Base-by-base conservation (phyloP, 177 flowering plant species). In the Vitis hybrid region DNA sequence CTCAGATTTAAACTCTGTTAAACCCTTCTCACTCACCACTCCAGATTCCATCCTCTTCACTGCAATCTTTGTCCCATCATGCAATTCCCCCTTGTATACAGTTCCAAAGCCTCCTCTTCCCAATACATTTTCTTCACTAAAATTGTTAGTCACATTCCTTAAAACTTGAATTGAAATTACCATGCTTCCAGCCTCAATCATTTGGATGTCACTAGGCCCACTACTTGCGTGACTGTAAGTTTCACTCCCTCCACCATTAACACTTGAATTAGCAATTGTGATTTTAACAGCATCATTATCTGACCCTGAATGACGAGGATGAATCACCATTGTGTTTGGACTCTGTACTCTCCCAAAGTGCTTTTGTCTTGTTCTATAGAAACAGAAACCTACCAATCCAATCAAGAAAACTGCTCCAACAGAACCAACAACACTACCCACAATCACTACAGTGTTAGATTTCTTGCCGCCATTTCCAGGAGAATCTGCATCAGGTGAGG, bases 11-110 rank as follows among this genome's bases (percentile, higher is more conserved):
- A 93, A 95, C 68, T 95, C 99, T 5, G 73, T 72, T 70, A 93
- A 66, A 16, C 97, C 99, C 78, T 93, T 91, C 51, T 81, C 90
- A 57, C 76, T 77, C 62, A 93, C 71, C 11, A 85, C 82, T 16
- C 91, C 88, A 5, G 89, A 81, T 51, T 91, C 93, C 99, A 95
- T 95, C 68, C 99, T 82, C 79, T 95, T 95, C 69, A 95, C 99
- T 0, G 99, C 99, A 58, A 95, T 91, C 81, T 88, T 87, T 1
- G 98, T 93, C 50, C 97, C 99, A 72, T 95, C 97, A 55, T 86
- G 89, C 73, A 91, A 75, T 77, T 88, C 94, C 22, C 97, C 97
- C 73, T 87, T 89, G 83, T 94, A 94, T 14, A 94, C 99, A 2
- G 93, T 87, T 5, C 98, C 97, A 70, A 92, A 92, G 11, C 97